Evolutionary conservation across 176 grass and related monocot species (phyloP), one percentile per base, ranked within the genome.

Genomic region (Tillandsia fasciculata): DNA sequence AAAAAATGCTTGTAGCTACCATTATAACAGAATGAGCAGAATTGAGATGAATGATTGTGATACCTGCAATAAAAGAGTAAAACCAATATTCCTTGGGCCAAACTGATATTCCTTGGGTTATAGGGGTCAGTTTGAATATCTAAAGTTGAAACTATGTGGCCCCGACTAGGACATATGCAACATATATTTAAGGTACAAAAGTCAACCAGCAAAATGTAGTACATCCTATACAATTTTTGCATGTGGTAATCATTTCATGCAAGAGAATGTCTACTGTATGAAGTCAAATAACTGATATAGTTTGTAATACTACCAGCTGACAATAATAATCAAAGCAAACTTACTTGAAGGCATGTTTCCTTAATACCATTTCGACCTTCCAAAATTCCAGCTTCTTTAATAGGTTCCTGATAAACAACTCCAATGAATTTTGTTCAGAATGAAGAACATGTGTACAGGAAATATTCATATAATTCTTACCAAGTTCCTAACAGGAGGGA

Each of bases 371-470:
- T 97, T 48, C 93, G 79, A 68, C 93, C 93, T 85, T 97, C 93
- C 84, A 97, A 90, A 79, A 97, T 97, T 85, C 93, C 93, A 80
- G 93, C 89, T 87, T 97, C 93, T 85, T 97, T 97, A 72, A 97
- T 97, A 74, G 93, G 89, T 79, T 97, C 93, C 93, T 97, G 77
- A 72, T 24, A 76, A 75, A 78, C 63, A 92, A 74, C 12, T 42
- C 49, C 13, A 73, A 71, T 76, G 59, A 79, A 69, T 53, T 61
- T 70, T 59, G 47, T 20, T 68, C 49, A 71, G 53, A 64, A 83
- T 52, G 65, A 70, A 64, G 26, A 70, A 61, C 8, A 61, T 10
- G 22, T 8, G 0, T 56, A 13, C 22, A 61, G 11, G 54, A 24
- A 67, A 63, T 52, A 58, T 65, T 69, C 28, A 76, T 69, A 56